phyloP scores from a whole-genome alignment of 768 basidiomycete species.

The Baorangia bicolor region DNA sequence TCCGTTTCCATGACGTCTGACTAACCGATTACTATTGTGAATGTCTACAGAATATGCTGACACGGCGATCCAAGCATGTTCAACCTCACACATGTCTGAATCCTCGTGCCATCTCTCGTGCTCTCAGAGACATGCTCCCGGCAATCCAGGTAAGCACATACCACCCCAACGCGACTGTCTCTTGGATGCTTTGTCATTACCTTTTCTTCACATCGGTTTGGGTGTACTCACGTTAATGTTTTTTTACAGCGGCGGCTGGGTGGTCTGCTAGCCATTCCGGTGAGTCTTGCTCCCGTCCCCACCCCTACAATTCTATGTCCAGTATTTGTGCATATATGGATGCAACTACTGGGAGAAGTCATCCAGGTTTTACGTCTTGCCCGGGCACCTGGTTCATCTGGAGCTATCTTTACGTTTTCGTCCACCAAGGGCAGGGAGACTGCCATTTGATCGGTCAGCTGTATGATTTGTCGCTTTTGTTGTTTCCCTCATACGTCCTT shows the following conservation, averaged over 20 bases:
- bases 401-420: neutral
- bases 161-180: neutral
- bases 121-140: neutral
- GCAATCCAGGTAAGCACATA: conserved; percentile 4
- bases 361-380: neutral
- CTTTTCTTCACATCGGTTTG: neutral
- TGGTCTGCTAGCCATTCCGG: neutral
- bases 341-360: neutral
- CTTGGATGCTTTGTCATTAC: neutral
- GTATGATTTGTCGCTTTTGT: neutral
- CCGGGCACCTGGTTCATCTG: neutral
- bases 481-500: neutral
- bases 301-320: neutral
- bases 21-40: neutral
- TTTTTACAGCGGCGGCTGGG: conserved; percentile 1
- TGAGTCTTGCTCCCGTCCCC: conserved; percentile 2
- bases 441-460: neutral
- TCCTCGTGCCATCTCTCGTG: neutral
- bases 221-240: neutral
- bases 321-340: neutral
- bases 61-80: conserved; percentile 13
- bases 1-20: neutral
- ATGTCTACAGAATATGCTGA: conserved; percentile 13
- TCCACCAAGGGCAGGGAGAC: neutral
- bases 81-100: neutral